A percentile compares a stretch with the other conserved stretches of the same genome.
Conservation (phyloP, 2,329 filamentous ascomycete species). For the Cladophialophora exuberans region DNA sequence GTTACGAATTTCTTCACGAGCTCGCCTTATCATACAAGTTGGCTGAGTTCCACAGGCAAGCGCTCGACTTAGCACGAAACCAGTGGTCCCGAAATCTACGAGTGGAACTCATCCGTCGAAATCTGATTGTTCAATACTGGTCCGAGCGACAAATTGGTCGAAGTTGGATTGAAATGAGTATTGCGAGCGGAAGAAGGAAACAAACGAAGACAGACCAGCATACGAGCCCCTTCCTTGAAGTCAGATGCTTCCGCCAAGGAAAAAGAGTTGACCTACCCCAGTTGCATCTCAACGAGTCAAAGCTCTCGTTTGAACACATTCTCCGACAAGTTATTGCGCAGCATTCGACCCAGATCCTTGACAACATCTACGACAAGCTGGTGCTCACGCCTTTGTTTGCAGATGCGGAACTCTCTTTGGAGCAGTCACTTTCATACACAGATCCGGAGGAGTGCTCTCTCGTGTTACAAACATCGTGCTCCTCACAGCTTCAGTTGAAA, state of each 20-base stretch:
- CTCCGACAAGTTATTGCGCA: slow-evolving; percentile 73
- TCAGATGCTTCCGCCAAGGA: slow-evolving; percentile 83
- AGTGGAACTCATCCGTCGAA: slow-evolving; percentile 78
- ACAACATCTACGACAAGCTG: slow-evolving; percentile 66
- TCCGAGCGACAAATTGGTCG: slow-evolving; percentile 69
- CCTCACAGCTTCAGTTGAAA: slow-evolving; percentile 62
- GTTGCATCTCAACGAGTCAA: slow-evolving; percentile 67
- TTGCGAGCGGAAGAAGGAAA: slow-evolving; percentile 64
- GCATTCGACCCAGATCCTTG: slow-evolving; percentile 74
- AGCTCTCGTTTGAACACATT: slow-evolving; percentile 73
- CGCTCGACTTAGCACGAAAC: slow-evolving; percentile 66
- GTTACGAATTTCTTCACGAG: slow-evolving; percentile 85
- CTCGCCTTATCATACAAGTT: slow-evolving; percentile 90
- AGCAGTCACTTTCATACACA: slow-evolving; percentile 59
- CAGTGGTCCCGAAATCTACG: slow-evolving; percentile 79
- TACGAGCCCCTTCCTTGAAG: slow-evolving; percentile 40
- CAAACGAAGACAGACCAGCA: slow-evolving; percentile 18
- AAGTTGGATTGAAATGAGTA: slow-evolving; percentile 88
- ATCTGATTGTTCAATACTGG: slow-evolving; percentile 92
- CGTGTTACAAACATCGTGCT: slow-evolving; percentile 69
- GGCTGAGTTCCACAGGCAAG: slow-evolving; percentile 77
- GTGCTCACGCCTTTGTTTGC: slow-evolving; percentile 63
- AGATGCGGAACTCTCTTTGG: slow-evolving; percentile 61
- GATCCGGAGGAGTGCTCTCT: slow-evolving; percentile 71
- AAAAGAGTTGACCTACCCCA: slow-evolving; percentile 71